Conservation (phyloP, 2,329 filamentous ascomycete species). For the Aspergillus ustus region DNA sequence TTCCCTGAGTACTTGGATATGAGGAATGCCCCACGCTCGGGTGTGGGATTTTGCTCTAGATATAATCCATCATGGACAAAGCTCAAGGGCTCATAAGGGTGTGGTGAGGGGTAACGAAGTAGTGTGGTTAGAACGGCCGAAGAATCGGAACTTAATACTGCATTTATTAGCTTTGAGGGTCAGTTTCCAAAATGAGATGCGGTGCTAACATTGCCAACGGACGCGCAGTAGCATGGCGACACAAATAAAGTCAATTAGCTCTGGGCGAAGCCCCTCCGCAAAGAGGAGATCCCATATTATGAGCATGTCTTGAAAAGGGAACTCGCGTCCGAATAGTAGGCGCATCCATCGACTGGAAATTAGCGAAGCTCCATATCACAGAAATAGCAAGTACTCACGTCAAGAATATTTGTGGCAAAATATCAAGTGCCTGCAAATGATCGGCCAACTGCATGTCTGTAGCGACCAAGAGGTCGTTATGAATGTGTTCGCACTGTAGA, state of each 20-base stretch:
- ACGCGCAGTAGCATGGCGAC: slow-evolving; percentile 92
- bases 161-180: background rate
- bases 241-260: slow-evolving; percentile 87
- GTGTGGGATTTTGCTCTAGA: slow-evolving; percentile 49
- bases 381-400: slow-evolving; percentile 63
- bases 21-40: slow-evolving; percentile 48
- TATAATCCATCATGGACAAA: slow-evolving; percentile 83
- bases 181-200: slow-evolving; percentile 17
- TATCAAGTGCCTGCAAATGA: slow-evolving; percentile 81
- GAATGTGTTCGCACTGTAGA: slow-evolving; percentile 81
- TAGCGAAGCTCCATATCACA: background rate
- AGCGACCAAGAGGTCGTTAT: slow-evolving; percentile 76
- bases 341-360: slow-evolving; percentile 75
- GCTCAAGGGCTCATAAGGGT: slow-evolving; percentile 70
- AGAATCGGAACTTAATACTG: slow-evolving; percentile 86
- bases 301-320: slow-evolving; percentile 82
- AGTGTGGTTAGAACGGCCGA: slow-evolving; percentile 80
- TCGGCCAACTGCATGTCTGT: slow-evolving; percentile 81
- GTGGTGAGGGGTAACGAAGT: slow-evolving; percentile 77
- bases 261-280: slow-evolving; percentile 77
- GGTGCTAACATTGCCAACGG: slow-evolving; percentile 76
- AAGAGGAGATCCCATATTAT: slow-evolving; percentile 91
- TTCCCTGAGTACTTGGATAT: slow-evolving; percentile 54
- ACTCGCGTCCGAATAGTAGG: slow-evolving; percentile 90
- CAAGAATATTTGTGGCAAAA: slow-evolving; percentile 94